Percentiles rank a stretch among this genome's conserved stretches.
Evolutionary conservation across 2,329 filamentous ascomycete genomes (phyloP).

Genomic region (Neurospora sp.): DNA sequence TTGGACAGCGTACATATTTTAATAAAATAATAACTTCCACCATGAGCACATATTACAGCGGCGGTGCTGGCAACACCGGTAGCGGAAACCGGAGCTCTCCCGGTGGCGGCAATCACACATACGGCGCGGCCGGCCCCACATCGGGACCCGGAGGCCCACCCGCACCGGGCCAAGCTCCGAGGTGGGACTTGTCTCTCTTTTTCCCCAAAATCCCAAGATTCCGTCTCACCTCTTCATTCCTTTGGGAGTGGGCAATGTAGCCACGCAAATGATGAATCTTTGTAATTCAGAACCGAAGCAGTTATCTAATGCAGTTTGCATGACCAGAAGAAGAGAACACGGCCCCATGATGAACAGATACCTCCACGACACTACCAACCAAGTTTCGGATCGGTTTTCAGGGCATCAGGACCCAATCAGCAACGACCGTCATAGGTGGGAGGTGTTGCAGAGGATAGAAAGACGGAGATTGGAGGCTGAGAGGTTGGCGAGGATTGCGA

Average conservation of each 20-base stretch:
- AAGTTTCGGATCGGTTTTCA: conserved; percentile 2
- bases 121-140: not conserved
- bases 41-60: not conserved
- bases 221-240: not conserved
- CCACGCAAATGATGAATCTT: not conserved
- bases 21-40: no score
- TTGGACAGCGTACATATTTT: no score
- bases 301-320: not conserved
- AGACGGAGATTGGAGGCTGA: not conserved
- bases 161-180: not conserved
- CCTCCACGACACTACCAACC: conserved; percentile 1
- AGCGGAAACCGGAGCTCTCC: not conserved
- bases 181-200: not conserved
- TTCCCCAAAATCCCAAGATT: not conserved
- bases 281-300: not conserved
- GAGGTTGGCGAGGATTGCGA: not conserved
- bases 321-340: not conserved
- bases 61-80: not conserved
- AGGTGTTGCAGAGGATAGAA: not conserved
- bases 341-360: conserved; percentile 3
- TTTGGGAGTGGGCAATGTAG: not conserved
- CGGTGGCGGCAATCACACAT: not conserved
- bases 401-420: not conserved
- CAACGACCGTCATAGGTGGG: not conserved
- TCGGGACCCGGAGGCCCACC: not conserved